These are phyloP conservation scores for Suillus sp. DNA, from an alignment of 768 basidiomycete species.

Conservation along the genomic window DNA sequence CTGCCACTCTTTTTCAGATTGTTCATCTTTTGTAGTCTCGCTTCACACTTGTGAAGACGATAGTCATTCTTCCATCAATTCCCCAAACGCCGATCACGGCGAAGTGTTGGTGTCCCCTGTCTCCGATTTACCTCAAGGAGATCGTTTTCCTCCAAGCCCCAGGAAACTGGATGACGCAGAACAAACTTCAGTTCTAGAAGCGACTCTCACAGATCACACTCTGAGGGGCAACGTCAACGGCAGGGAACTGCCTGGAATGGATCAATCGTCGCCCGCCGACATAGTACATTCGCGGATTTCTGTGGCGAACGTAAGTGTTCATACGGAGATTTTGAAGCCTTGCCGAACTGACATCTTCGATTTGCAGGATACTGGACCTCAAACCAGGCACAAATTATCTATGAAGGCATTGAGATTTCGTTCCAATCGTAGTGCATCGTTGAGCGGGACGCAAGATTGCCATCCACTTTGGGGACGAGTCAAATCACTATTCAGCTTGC, in stretches of 20 bases:
- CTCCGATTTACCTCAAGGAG: constrained; percentile 1
- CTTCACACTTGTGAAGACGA: constrained; percentile 2
- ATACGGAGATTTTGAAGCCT: not conserved
- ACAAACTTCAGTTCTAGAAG: not conserved
- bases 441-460: not conserved
- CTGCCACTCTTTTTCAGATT: constrained; percentile 1
- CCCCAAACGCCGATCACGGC: not conserved
- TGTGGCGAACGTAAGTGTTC: not conserved
- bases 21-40: constrained; percentile 3
- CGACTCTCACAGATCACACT: constrained; percentile 1
- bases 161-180: not conserved
- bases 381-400: not conserved
- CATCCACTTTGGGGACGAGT: not conserved
- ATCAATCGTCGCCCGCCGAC: not conserved
- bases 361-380: not conserved
- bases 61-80: not conserved
- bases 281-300: not conserved
- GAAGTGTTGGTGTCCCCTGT: constrained; percentile 7
- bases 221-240: too few relatives aligned
- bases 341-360: not conserved
- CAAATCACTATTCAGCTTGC: not conserved
- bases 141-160: not conserved
- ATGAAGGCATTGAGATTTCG: not conserved
- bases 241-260: not conserved
- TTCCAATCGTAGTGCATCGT: not conserved